Conservation (phyloP, 2,329 filamentous ascomycete genomes). For the Clonostachys byssicola region DNA sequence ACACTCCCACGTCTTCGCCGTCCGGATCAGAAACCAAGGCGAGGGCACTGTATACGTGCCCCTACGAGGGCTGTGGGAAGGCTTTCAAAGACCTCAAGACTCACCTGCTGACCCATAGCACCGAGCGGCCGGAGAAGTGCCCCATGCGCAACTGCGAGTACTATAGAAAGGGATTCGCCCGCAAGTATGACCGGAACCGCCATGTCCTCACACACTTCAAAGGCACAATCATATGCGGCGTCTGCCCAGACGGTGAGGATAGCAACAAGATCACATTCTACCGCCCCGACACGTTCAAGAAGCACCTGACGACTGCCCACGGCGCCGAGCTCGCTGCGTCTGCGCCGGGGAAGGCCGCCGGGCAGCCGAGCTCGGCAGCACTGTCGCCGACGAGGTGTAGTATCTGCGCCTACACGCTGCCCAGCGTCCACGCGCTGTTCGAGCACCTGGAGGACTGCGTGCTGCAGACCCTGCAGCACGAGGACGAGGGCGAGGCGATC, state of each 20-base stretch:
- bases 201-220: slow-evolving; percentile 97
- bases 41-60: slow-evolving; percentile 41
- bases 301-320: slow-evolving; percentile 89
- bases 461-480: slow-evolving; percentile 15
- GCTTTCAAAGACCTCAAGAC: slow-evolving; percentile 67
- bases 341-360: slow-evolving; percentile 31
- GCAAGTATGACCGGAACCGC: slow-evolving; percentile 97
- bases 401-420: slow-evolving; percentile 77
- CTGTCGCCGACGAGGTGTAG: slow-evolving; percentile 67
- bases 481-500: no score
- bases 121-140: slow-evolving; percentile 92
- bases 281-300: slow-evolving; percentile 93
- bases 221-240: slow-evolving; percentile 95
- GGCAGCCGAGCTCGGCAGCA: no score
- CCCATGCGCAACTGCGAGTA: slow-evolving; percentile 93
- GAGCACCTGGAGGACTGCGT: slow-evolving; percentile 80
- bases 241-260: slow-evolving; percentile 85
- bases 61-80: slow-evolving; percentile 66
- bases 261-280: slow-evolving; percentile 94
- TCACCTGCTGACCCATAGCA: slow-evolving; percentile 95
- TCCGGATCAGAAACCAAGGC: no score
- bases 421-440: slow-evolving; percentile 91
- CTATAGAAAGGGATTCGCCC: slow-evolving; percentile 87
- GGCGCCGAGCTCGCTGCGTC: slow-evolving; percentile 91
- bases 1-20: no score